Conservation (phyloP, 805 yeast species). For the Zygoascus biomembranicola region DNA sequence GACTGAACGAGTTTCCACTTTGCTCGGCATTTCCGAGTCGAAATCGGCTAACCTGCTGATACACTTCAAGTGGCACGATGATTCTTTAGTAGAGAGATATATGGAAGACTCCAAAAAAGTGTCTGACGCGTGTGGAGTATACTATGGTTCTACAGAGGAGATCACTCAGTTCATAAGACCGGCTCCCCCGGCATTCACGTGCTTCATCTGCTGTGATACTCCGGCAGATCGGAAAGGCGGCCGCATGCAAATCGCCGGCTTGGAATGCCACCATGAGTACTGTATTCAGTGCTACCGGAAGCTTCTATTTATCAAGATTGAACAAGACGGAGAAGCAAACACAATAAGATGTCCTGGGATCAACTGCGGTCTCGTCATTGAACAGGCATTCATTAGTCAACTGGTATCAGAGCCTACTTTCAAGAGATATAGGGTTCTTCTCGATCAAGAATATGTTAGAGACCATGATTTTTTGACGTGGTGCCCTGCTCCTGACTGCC, state of each 20-base stretch:
- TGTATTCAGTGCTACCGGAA: conserved; percentile 62
- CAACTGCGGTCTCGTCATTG: conserved; percentile 36
- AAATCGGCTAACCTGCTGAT: conserved; percentile 39
- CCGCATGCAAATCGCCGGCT: conserved; percentile 34
- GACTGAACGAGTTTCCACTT: conserved; percentile 28
- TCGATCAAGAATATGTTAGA: conserved; percentile 40
- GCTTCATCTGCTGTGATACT: conserved; percentile 69
- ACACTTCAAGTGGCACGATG: conserved; percentile 51
- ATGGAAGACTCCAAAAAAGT: conserved; percentile 37
- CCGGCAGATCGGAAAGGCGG: conserved; percentile 38
- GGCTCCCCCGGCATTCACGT: conserved; percentile 32
- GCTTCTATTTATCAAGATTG: conserved; percentile 43
- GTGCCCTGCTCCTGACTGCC: conserved; percentile 86
- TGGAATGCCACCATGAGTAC: conserved; percentile 63
- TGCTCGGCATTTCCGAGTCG: conserved; percentile 33
- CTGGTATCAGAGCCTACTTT: conserved; percentile 25
- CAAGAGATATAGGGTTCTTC: conserved; percentile 19
- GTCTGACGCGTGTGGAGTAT: conserved; percentile 29
- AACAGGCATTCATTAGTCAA: conserved; percentile 28
- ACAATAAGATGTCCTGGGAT: conserved; percentile 56
- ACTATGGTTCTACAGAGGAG: background rate
- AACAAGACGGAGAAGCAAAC: conserved; percentile 28
- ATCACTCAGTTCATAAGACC: background rate
- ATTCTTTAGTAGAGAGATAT: conserved; percentile 46
- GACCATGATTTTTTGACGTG: conserved; percentile 45